Evolutionary conservation across 2,329 filamentous ascomycete species (phyloP).

Genomic region (Neonectria magnoliae): DNA sequence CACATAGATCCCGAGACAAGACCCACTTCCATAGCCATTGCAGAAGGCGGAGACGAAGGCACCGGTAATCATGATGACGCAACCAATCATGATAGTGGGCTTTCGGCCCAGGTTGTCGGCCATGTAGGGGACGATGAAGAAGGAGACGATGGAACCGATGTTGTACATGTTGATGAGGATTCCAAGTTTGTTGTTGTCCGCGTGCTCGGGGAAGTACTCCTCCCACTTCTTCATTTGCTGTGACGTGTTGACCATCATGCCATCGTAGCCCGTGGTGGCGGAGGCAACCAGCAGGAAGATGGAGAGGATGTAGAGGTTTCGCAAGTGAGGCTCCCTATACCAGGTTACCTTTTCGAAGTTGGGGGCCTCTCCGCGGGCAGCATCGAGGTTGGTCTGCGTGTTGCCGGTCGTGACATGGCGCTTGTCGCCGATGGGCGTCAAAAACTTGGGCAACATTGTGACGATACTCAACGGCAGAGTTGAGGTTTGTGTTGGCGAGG

Average conservation of each 20-base stretch:
- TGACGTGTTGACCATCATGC: constrained; percentile 68
- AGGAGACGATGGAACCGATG: constrained; percentile 59
- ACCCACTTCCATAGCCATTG: constrained; percentile 56
- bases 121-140: constrained; percentile 58
- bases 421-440: constrained; percentile 39
- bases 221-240: constrained; percentile 67
- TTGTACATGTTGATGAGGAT: constrained; percentile 64
- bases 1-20: neutral
- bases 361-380: constrained; percentile 57
- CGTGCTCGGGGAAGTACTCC: constrained; percentile 56
- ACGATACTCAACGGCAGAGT: neutral
- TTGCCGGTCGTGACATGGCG: constrained; percentile 22
- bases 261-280: constrained; percentile 71
- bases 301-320: constrained; percentile 64
- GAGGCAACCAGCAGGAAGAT: constrained; percentile 67
- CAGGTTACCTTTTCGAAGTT: constrained; percentile 65
- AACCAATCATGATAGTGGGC: constrained; percentile 55
- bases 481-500: constrained; percentile 11
- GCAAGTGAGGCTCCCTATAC: constrained; percentile 65
- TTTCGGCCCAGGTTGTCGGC: constrained; percentile 57
- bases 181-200: constrained; percentile 55
- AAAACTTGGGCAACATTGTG: constrained; percentile 41
- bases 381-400: constrained; percentile 45
- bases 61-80: constrained; percentile 58
- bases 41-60: constrained; percentile 54